These are phyloP conservation scores for Gardenia jasminoides DNA, from an alignment of 257 asterid species.

Conservation along the genomic window DNA sequence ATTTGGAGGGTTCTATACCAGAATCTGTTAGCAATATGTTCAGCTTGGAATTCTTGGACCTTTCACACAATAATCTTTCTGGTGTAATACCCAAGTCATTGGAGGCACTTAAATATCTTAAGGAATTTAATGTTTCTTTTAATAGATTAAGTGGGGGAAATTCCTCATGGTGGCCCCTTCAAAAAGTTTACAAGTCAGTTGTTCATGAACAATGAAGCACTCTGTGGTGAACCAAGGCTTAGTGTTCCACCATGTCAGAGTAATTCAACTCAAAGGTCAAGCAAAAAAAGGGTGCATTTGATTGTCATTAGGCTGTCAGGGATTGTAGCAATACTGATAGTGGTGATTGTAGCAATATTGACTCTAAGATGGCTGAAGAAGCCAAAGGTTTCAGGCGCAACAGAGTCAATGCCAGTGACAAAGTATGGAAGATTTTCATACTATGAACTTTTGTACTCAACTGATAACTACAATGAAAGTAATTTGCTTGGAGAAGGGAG, in stretches of 20 bases:
- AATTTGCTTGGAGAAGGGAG: conserved; percentile 24
- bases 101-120: conserved; percentile 16
- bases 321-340: not conserved
- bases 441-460: conserved; percentile 15
- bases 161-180: conserved; percentile 30
- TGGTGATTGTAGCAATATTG: not conserved
- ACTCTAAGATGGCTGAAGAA: not conserved
- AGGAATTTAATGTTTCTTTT: conserved; percentile 20
- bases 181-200: conserved; percentile 11
- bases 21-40: conserved; percentile 14
- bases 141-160: conserved; percentile 26
- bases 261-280: not conserved
- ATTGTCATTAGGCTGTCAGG: not conserved
- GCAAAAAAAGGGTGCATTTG: not conserved
- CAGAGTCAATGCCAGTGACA: not conserved
- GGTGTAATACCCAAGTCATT: conserved; percentile 32
- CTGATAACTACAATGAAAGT: conserved; percentile 8
- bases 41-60: conserved; percentile 17
- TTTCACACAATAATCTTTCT: conserved; percentile 26
- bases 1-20: conserved; percentile 29
- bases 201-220: conserved; percentile 20
- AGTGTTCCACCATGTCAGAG: conserved; percentile 20
- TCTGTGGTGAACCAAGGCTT: conserved; percentile 21
- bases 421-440: conserved; percentile 9
- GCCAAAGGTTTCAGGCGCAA: not conserved